phyloP scores from a whole-genome alignment of 139 green algal species.

The Chlorella vulgaris region DNA sequence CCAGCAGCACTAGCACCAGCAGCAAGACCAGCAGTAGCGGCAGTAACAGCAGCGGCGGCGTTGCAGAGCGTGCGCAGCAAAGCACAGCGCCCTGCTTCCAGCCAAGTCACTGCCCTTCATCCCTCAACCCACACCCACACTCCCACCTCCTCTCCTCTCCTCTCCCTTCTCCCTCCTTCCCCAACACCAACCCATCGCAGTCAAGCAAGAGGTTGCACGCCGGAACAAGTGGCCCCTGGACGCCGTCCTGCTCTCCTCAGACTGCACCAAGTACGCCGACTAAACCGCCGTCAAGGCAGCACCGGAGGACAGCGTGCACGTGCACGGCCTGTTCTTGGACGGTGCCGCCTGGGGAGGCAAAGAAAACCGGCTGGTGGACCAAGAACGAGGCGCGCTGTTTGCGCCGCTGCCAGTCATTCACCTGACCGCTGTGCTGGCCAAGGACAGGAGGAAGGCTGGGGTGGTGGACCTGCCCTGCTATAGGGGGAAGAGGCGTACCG shows the following conservation, averaged over 20 bases:
- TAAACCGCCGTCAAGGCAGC: slow-evolving; percentile 66
- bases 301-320: slow-evolving; percentile 89
- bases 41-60: too few relatives aligned
- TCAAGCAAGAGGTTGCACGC: slow-evolving; percentile 88
- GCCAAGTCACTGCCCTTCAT: too few relatives aligned
- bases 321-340: slow-evolving; percentile 94
- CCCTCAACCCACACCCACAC: too few relatives aligned
- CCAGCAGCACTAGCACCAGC: too few relatives aligned
- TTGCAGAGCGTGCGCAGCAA: too few relatives aligned
- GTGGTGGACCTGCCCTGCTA: slow-evolving; percentile 87
- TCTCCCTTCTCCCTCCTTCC: too few relatives aligned
- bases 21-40: too few relatives aligned
- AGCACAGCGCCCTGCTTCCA: too few relatives aligned
- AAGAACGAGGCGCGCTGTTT: slow-evolving; percentile 56
- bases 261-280: slow-evolving; percentile 91
- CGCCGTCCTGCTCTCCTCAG: slow-evolving; percentile 89
- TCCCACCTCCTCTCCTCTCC: too few relatives aligned
- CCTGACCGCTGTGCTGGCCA: slow-evolving; percentile 59
- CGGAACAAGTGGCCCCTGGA: slow-evolving; percentile 94
- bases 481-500: slow-evolving; percentile 81
- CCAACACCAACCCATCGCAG: too few relatives aligned
- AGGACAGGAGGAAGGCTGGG: slow-evolving; percentile 73
- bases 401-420: slow-evolving; percentile 81
- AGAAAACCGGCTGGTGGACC: slow-evolving; percentile 86
- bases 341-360: slow-evolving; percentile 88